Percentiles rank a stretch among this genome's conserved stretches.
These are phyloP conservation scores for Saccharomyces eubayanus DNA, from an alignment of 805 yeast genomes.

Conservation along the genomic window DNA sequence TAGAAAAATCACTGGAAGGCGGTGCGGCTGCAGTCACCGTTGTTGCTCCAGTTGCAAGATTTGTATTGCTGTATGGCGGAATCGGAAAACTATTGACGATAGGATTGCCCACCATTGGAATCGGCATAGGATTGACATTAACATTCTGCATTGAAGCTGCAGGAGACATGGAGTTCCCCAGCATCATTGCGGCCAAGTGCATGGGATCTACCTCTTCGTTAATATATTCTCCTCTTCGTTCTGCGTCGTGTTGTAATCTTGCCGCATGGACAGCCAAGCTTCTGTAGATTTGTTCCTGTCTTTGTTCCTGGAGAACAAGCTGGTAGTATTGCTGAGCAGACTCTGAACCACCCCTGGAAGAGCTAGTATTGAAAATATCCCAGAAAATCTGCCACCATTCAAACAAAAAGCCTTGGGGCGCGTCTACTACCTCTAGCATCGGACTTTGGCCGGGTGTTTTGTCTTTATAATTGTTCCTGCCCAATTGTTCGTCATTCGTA, in stretches of 20 bases:
- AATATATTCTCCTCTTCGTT: constrained; percentile 32
- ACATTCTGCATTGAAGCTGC: not conserved
- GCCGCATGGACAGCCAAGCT: constrained; percentile 40
- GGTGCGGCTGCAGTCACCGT: not conserved
- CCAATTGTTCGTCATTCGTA: constrained; percentile 24
- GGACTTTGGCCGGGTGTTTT: constrained; percentile 23
- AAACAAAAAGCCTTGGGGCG: constrained; percentile 77
- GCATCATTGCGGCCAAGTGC: constrained; percentile 6
- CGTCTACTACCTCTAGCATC: constrained; percentile 43
- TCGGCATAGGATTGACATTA: not conserved
- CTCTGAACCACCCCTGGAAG: constrained; percentile 53
- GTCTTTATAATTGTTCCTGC: not conserved
- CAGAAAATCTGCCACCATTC: constrained; percentile 98
- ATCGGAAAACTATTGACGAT: not conserved
- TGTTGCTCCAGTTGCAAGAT: not conserved
- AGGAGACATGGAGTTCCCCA: not conserved
- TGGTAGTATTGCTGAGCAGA: constrained; percentile 67
- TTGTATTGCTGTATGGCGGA: not conserved
- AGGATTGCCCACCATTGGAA: not conserved
- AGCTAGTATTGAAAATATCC: constrained; percentile 83
- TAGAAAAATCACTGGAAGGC: not conserved
- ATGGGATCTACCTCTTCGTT: constrained; percentile 27
- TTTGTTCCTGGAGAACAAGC: constrained; percentile 48
- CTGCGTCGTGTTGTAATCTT: constrained; percentile 36
- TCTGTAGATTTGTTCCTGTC: constrained; percentile 47